These are phyloP conservation scores for Penicillium taxi DNA, from an alignment of 495 filamentous ascomycete species.

Conservation along the genomic window DNA sequence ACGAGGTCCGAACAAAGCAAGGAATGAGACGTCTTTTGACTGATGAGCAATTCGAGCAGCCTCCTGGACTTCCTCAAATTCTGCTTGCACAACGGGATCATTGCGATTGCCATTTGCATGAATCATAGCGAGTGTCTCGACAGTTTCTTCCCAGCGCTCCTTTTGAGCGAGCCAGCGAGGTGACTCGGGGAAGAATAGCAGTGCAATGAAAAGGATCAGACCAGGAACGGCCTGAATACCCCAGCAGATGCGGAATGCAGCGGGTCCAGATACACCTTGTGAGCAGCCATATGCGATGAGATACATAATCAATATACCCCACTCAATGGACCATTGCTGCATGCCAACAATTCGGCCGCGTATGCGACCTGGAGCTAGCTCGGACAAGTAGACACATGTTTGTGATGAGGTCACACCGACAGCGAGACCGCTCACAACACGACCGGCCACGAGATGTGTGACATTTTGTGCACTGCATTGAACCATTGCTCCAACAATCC, in stretches of 20 bases:
- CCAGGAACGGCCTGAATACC: constrained; percentile 64
- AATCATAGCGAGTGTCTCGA: constrained; percentile 59
- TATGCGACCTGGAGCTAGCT: constrained; percentile 60
- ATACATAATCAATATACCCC: constrained; percentile 58
- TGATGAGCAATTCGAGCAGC: constrained; percentile 46
- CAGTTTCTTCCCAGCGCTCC: constrained; percentile 58
- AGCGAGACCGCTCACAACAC: constrained; percentile 62
- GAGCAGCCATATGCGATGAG: constrained; percentile 57
- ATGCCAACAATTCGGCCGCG: constrained; percentile 64
- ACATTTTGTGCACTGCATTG: constrained; percentile 54
- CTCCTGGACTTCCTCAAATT: constrained; percentile 65
- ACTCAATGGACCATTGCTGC: constrained; percentile 71
- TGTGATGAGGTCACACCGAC: constrained; percentile 72
- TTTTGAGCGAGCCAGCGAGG: constrained; percentile 67
- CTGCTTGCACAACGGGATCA: constrained; percentile 61
- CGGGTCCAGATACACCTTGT: constrained; percentile 36
- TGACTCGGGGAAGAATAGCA: constrained; percentile 64
- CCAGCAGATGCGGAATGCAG: constrained; percentile 66
- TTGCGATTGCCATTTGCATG: constrained; percentile 56
- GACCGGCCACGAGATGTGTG: constrained; percentile 60
- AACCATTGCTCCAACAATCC: constrained; percentile 62
- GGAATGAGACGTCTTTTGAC: constrained; percentile 51
- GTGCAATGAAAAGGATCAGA: constrained; percentile 52
- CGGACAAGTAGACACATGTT: constrained; percentile 74
- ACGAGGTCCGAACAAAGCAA: constrained; percentile 47